phyloP scores from a whole-genome alignment of 306 rosid genomes.

The Albizia julibrissin region DNA sequence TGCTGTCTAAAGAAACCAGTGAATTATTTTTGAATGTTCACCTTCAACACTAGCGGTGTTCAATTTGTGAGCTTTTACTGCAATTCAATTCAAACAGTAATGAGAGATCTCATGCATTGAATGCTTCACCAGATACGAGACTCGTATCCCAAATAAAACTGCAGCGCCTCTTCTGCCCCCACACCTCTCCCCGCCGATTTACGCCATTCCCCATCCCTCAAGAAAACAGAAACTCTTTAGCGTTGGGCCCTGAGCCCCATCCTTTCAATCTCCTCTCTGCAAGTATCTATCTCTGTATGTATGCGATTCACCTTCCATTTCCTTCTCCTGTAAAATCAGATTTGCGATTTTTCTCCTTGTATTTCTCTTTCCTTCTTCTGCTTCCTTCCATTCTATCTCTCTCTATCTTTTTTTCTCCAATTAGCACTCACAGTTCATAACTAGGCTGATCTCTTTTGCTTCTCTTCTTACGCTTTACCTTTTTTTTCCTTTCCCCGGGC shows the following conservation, averaged over 20 bases:
- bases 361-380: background rate
- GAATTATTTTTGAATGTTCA: background rate
- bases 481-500: background rate
- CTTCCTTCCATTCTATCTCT: background rate
- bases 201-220: background rate
- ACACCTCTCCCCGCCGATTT: slow-evolving; percentile 30
- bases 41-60: background rate
- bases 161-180: background rate
- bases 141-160: slow-evolving; percentile 13
- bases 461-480: background rate
- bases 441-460: slow-evolving; percentile 8
- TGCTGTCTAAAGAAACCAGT: no score
- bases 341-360: background rate
- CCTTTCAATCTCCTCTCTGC: background rate
- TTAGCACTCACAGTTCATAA: slow-evolving; percentile 15
- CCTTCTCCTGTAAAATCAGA: background rate
- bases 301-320: background rate
- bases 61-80: background rate
- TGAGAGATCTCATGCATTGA: background rate
- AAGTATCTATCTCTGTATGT: background rate
- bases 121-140: background rate
- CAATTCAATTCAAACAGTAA: background rate
- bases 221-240: background rate
- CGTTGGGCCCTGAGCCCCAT: background rate
- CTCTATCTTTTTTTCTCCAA: slow-evolving; percentile 22